phyloP scores from a whole-genome alignment of 345 rosid genomes.

The Nasturtium officinale region DNA sequence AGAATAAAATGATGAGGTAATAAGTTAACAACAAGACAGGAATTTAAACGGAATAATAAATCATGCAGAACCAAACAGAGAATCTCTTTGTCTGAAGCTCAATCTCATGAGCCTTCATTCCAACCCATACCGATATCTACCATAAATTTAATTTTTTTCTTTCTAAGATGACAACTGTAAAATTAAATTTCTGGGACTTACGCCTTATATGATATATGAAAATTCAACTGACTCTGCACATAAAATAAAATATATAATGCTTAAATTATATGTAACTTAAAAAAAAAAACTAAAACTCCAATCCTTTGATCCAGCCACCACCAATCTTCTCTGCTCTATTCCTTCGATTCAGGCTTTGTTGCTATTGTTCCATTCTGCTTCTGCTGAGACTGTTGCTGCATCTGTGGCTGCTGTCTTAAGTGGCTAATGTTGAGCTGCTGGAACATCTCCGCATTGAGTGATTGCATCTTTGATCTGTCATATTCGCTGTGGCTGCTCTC shows the following conservation, averaged over 20 bases:
- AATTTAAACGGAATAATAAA: not conserved
- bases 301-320: conserved; percentile 22
- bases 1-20: not conserved
- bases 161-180: conserved; percentile 21
- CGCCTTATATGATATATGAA: conserved; percentile 25
- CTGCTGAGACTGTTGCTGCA: conserved; percentile 43
- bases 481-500: conserved; percentile 41
- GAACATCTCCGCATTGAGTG: conserved; percentile 42
- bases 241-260: conserved; percentile 26
- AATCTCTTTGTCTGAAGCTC: conserved; percentile 27
- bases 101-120: conserved; percentile 11
- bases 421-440: conserved; percentile 46
- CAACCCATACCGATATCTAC: conserved; percentile 30
- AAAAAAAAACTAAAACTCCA: conserved; percentile 9
- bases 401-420: conserved; percentile 31
- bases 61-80: conserved; percentile 29
- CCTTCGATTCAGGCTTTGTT: conserved; percentile 59
- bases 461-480: conserved; percentile 43
- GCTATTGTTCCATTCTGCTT: conserved; percentile 52
- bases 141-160: conserved; percentile 21
- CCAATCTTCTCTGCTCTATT: conserved; percentile 45
- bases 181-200: conserved; percentile 27
- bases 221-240: conserved; percentile 38
- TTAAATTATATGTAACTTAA: conserved; percentile 17
- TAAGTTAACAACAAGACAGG: no score